Base-by-base conservation (phyloP, 2,329 filamentous ascomycete species). In the Aspergillus fructus region DNA sequence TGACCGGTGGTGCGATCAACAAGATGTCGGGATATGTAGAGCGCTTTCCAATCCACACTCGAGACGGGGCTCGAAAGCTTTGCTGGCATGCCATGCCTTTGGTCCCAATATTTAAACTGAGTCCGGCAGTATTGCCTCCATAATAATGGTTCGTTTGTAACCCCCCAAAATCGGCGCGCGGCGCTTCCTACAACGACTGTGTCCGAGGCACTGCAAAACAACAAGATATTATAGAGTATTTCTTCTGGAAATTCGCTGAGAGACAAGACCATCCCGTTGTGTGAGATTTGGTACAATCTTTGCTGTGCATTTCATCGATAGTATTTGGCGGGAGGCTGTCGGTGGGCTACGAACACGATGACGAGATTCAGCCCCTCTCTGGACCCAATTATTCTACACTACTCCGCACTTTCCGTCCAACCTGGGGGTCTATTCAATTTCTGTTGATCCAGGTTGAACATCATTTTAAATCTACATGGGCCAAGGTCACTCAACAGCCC, bases 161-260 rank as follows among this genome's bases (percentile, higher is more conserved):
- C 78, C 48, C 80, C 78, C 65, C 85, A 78, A 65, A 93, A 82
- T 58, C 85, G 85, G 63, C 79, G 84, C 21, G 84, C 90, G 11
- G 89, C 80, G 24, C 79, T 63, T 82, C 88, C 68, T 74, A 85
- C 69, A 76, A 79, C 74, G 43, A 82, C 71, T 33, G 83, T 76
- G 40, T 78, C 78, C 45, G 65, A 65, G 8, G 84, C 81, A 49
- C 80, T 76, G 50, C 85, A 78, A 68, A 86, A 86, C 61, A 82
- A 80, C 63, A 97, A 81, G 63, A 97, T 89, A 53, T 87, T 83
- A 70, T 91, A 86, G 66, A 97, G 81, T 61, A 97, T 84, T 78
- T 99, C 94, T 74, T 93, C 89, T 41, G 93, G 93, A 37, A 94
- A 79, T 53, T 62, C 50, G 53, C 62, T 62, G 27, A 76, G 66